Percentiles rank a stretch among this genome's conserved stretches.
phyloP scores from a whole-genome alignment of 768 basidiomycete species.

The Pleurotus platypus region DNA sequence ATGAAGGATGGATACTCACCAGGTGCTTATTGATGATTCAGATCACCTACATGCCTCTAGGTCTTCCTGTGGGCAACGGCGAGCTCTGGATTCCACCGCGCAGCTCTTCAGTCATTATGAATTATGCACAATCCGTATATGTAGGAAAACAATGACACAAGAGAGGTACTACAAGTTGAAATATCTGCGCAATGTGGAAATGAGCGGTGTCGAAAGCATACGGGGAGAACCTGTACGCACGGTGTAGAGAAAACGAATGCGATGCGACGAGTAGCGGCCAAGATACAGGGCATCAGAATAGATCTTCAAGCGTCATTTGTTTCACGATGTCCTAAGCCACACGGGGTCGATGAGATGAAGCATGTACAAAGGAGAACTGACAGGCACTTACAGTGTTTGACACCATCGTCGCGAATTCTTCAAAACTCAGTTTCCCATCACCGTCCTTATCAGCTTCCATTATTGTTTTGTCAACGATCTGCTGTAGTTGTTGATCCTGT shows the following conservation, averaged over 20 bases:
- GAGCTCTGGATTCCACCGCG: too few relatives aligned
- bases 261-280: not conserved
- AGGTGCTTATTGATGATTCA: too few relatives aligned
- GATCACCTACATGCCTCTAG: too few relatives aligned
- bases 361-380: conserved; percentile 9
- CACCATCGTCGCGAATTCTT: conserved; percentile 96
- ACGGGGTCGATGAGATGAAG: not conserved
- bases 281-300: conserved; percentile 53
- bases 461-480: conserved; percentile 99
- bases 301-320: conserved; percentile 95
- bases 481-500: conserved; percentile 96
- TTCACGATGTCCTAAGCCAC: conserved; percentile 89
- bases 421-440: conserved; percentile 95
- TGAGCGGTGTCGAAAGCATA: too few relatives aligned
- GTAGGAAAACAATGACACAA: not conserved
- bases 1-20: too few relatives aligned
- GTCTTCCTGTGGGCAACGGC: too few relatives aligned
- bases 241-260: too few relatives aligned
- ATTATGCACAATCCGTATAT: too few relatives aligned
- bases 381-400: conserved; percentile 79
- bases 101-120: too few relatives aligned
- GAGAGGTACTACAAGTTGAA: too few relatives aligned
- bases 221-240: too few relatives aligned
- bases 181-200: too few relatives aligned
- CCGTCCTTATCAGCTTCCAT: conserved; percentile 99